Base-by-base conservation (phyloP, 345 rosid genomes). In the Streptanthus diversifolius region DNA sequence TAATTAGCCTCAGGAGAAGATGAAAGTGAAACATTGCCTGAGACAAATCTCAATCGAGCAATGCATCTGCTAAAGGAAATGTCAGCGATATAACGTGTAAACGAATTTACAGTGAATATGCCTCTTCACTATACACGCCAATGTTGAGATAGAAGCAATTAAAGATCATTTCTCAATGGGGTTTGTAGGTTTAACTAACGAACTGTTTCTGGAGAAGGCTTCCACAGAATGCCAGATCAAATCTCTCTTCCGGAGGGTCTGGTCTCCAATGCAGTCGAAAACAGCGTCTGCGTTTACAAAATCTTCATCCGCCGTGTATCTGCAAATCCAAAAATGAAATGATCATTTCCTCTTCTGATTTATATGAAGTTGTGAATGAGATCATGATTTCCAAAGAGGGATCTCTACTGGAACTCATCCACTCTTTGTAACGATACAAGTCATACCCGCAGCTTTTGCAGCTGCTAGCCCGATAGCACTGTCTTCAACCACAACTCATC, bases 401-500 rank as follows among this genome's bases (percentile, higher is more conserved):
- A 0, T 49, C 8, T 49, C 11, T 2, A 22, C 29, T 22, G 56
- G 21, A 48, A 13, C 75, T 82, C 80, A 91, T 96, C 91, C 84
- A 81, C 98, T 93, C 84, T 89, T 91, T 63, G 98, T 91, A 66
- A 91, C 89, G 29, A 89, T 86, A 78, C 98, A 89, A 74, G 83
- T 93, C 98, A 91, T 91, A 80, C 93, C 97, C 8, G 98, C 97
- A 56, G 97, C 87, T 85, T 91, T 91, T 65, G 98, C 97, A 36
- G 98, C 97, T 56, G 97, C 88, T 54, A 93, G 95, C 47, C 95
- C 98, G 6, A 89, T 93, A 35, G 85, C 88, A 11, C 96, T 93
- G 77, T 93, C 97, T 85, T 93, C 98, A 45, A 93, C 80, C 79
- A 93, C 96, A 59, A 89, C 97, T 75, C 97, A 93, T 49, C 98